These are phyloP conservation scores for Ganoderma boninense DNA, from an alignment of 1,284 basidiomycete genomes.

Conservation along the genomic window DNA sequence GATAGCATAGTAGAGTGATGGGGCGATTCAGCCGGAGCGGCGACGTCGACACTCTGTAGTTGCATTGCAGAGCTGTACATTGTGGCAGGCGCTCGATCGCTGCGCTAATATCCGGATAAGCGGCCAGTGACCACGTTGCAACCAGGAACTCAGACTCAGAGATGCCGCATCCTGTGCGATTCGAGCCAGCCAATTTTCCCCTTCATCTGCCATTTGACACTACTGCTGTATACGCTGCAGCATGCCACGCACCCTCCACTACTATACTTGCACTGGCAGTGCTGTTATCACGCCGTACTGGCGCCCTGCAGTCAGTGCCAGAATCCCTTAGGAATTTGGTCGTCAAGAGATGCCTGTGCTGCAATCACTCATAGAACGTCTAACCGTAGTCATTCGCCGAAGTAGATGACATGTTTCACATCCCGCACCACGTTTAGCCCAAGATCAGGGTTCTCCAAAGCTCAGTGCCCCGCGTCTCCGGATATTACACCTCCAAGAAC, in stretches of 20 bases:
- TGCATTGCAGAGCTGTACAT: no score
- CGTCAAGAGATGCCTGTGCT: background rate
- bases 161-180: background rate
- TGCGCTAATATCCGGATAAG: background rate
- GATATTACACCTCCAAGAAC: slow-evolving; percentile 5
- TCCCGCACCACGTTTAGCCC: background rate
- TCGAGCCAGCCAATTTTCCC: background rate
- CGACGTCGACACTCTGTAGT: no score
- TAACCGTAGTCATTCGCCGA: background rate
- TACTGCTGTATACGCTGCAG: background rate
- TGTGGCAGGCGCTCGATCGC: no score
- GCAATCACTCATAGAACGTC: background rate
- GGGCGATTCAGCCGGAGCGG: background rate
- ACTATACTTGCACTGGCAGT: background rate
- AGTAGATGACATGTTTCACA: background rate
- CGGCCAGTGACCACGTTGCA: background rate
- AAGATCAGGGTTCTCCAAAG: background rate
- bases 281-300: background rate
- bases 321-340: background rate
- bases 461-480: background rate
- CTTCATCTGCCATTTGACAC: background rate
- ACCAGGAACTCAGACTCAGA: background rate
- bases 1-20: background rate
- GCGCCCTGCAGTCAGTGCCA: background rate
- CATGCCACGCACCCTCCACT: background rate